Conservation (phyloP, 1,284 basidiomycete species). For the Cryptococcus sp. region DNA sequence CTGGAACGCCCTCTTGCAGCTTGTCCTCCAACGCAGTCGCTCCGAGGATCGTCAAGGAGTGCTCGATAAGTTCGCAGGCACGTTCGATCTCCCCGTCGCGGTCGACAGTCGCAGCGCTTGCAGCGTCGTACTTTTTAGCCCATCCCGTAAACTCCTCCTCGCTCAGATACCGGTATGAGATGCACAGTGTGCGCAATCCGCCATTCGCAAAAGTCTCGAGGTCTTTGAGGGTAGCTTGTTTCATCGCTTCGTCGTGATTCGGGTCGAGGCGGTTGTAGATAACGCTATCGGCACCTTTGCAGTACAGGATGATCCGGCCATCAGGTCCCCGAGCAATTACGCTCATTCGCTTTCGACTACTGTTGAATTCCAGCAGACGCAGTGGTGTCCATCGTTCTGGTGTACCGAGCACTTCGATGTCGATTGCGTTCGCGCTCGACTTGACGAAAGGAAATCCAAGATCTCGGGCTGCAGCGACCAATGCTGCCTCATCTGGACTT, state of each 20-base stretch:
- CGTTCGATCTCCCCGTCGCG: conserved; percentile 89
- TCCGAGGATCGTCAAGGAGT: conserved; percentile 77
- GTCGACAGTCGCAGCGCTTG: conserved; percentile 70
- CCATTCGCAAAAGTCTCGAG: conserved; percentile 93
- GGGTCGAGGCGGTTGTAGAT: conserved; percentile 80
- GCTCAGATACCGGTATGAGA: conserved; percentile 74
- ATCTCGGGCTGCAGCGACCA: conserved; percentile 88
- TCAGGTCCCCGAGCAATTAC: conserved; percentile 81
- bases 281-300: conserved; percentile 96
- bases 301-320: conserved; percentile 78
- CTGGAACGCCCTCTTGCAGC: conserved; percentile 93
- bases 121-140: conserved; percentile 79
- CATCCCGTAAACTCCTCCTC: conserved; percentile 85
- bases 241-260: conserved; percentile 72
- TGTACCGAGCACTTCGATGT: conserved; percentile 90
- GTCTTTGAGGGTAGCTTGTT: conserved; percentile 76
- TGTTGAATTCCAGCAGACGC: conserved; percentile 88
- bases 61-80: conserved; percentile 81
- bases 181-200: conserved; percentile 87
- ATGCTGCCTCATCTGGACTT: conserved; percentile 84
- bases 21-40: conserved; percentile 97
- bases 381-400: conserved; percentile 78
- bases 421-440: conserved; percentile 71
- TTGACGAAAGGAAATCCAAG: conserved; percentile 88
- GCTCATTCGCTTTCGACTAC: conserved; percentile 91